Evolutionary conservation across 305 asterid genomes (phyloP), one percentile per base, ranked within the genome.

Genomic region (Solanum aculeatissimum): DNA sequence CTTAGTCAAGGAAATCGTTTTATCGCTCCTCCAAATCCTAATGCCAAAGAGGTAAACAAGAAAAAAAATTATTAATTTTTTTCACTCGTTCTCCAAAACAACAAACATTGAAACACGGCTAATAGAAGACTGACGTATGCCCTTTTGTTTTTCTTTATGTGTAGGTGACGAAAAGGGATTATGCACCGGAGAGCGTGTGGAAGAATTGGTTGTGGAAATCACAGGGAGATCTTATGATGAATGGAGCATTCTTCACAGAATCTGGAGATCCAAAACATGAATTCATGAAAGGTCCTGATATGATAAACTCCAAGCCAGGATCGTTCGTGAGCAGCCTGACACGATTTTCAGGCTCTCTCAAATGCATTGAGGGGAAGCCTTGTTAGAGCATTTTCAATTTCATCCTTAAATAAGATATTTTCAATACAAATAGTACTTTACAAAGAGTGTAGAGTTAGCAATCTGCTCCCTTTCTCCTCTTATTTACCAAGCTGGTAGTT

Each of bases 1-100:
- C 89, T 93, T n/a, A 91, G 97, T 87, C 97, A 94, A 70, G 95
- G 97, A 13, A 94, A 93, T 81, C 87, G 90, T 40, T 93, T 92
- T 77, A 18, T 83, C 5, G 97, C 97, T 68, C 91, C 98, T 2
- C 57, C 91, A 21, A 47, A 90, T 53, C 80, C 62, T 8, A 10
- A 43, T 6, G 89, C 91, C 84, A 94, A 93, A 87, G 91, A 94
- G 92, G 98, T 91, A 86, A 60, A 14, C 38, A 23, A 3, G 23
- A 16, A 27, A 62, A 60, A 14, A 1, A 35, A 23, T 40, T 63
- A 18, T 0, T 4, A 2, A 0, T 32, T 2, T 84, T 35, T 18
- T 21, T 45, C 63, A 13, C 53, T 0, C 18, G 53, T 29, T 62
- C 16, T 49, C 15, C 51, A 18, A 32, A 79, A 29, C 23, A 54